Evolutionary conservation across 2,329 filamentous ascomycete species (phyloP).

Genomic region (Colletotrichum abscissum): DNA sequence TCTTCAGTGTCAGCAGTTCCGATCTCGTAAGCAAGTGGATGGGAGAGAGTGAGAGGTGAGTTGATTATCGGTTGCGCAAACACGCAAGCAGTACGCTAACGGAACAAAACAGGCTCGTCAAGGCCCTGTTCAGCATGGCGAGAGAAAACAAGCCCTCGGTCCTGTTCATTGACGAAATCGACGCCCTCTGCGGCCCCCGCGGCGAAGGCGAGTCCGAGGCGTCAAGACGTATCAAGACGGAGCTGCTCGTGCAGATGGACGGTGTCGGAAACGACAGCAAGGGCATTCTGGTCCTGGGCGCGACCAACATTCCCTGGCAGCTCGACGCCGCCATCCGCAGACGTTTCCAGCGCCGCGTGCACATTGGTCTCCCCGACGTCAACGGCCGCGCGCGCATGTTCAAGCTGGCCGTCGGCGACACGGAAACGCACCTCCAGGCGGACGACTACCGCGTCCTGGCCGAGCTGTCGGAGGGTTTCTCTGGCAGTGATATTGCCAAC

Average conservation of each 20-base stretch:
- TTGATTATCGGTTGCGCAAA: not conserved
- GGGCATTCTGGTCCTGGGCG: conserved; percentile 92
- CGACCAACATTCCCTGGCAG: conserved; percentile 99
- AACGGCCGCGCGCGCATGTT: conserved; percentile 94
- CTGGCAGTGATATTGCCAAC: conserved; percentile 94
- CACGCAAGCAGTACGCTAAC: not conserved
- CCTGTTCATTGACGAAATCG: conserved; percentile 98
- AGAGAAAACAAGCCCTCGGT: conserved; percentile 98
- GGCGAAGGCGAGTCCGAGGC: conserved; percentile 97
- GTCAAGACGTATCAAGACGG: conserved; percentile 96
- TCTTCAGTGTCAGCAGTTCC: conserved; percentile 98
- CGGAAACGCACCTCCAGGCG: conserved; percentile 83
- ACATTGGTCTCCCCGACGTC: conserved; percentile 91
- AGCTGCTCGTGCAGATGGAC: conserved; percentile 98
- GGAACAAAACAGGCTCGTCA: conserved; percentile 76
- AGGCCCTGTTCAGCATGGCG: conserved; percentile 97
- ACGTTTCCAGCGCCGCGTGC: conserved; percentile 94
- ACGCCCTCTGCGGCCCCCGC: conserved; percentile 93
- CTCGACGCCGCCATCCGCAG: conserved; percentile 94
- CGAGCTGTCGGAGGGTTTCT: conserved; percentile 90
- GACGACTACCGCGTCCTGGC: conserved; percentile 85
- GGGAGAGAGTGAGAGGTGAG: conserved; percentile 96
- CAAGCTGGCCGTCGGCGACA: conserved; percentile 92
- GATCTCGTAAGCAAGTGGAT: conserved; percentile 99
- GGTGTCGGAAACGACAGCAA: conserved; percentile 96